Evolutionary conservation across 352 stramenopile species (phyloP).

Genomic region (Phytophthora kernoviae): DNA sequence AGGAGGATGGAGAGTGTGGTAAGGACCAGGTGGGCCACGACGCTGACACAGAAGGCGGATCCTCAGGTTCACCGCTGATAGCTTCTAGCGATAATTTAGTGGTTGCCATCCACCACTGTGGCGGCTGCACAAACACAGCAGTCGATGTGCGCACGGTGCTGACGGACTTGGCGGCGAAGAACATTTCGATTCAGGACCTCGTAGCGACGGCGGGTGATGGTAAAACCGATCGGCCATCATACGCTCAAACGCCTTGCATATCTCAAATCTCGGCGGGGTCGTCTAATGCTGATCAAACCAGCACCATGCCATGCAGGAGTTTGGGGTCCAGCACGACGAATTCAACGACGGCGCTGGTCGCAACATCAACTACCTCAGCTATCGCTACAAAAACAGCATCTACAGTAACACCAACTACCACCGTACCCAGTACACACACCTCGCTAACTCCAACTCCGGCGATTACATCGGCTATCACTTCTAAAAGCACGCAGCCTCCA

Average conservation of each 20-base stretch:
- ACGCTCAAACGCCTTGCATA: conserved; percentile 25
- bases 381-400: conserved; percentile 4
- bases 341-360: not conserved
- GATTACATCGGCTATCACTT: not conserved
- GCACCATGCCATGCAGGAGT: conserved; percentile 7
- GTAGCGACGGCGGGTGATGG: conserved; percentile 17
- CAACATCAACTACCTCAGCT: not conserved
- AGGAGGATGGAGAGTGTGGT: conserved; percentile 35
- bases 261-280: conserved; percentile 13
- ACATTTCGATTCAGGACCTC: conserved; percentile 44
- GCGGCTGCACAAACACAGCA: conserved; percentile 49
- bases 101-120: conserved; percentile 61
- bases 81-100: conserved; percentile 49
- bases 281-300: conserved; percentile 5
- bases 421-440: not conserved
- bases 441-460: conserved; percentile 1
- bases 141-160: conserved; percentile 50
- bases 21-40: conserved; percentile 48
- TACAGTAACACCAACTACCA: not conserved
- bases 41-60: conserved; percentile 50
- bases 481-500: conserved; percentile 6
- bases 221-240: conserved; percentile 13
- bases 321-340: conserved; percentile 2
- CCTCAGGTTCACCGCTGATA: conserved; percentile 55
- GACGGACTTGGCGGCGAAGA: conserved; percentile 36